These are phyloP conservation scores for Populus tomentosa DNA, from an alignment of 441 rosid genomes.

Conservation along the genomic window DNA sequence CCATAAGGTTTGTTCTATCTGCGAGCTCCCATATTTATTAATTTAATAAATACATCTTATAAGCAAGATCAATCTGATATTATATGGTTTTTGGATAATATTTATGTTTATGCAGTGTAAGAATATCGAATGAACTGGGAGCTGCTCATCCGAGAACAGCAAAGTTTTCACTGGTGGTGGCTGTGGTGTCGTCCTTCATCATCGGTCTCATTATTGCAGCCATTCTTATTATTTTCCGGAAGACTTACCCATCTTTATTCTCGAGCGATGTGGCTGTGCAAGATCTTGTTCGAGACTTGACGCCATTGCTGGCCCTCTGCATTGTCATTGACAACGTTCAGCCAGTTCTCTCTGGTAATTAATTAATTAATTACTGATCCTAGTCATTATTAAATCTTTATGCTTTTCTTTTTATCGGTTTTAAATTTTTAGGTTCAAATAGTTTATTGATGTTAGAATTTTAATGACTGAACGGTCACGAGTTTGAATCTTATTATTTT, in stretches of 20 bases:
- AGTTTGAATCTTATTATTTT: no score
- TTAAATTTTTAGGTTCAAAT: no score
- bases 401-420: no score
- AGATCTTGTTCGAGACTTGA: conserved; percentile 47
- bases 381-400: no score
- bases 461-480: no score
- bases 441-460: no score
- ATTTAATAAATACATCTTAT: no score
- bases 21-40: no score
- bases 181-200: conserved; percentile 43
- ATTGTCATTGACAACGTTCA: conserved; percentile 54
- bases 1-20: conserved; percentile 48
- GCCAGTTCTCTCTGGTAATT: conserved; percentile 68
- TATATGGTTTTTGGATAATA: background rate
- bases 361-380: no score
- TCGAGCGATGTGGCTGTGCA: conserved; percentile 39
- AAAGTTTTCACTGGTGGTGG: conserved; percentile 52
- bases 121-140: conserved; percentile 77
- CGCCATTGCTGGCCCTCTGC: conserved; percentile 57
- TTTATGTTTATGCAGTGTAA: conserved; percentile 39
- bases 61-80: background rate
- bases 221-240: conserved; percentile 29
- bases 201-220: conserved; percentile 37
- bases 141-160: conserved; percentile 70
- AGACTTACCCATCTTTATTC: conserved; percentile 47